Conservation (phyloP, 75 land plant species). For the Pseudotsuga menziesii region DNA sequence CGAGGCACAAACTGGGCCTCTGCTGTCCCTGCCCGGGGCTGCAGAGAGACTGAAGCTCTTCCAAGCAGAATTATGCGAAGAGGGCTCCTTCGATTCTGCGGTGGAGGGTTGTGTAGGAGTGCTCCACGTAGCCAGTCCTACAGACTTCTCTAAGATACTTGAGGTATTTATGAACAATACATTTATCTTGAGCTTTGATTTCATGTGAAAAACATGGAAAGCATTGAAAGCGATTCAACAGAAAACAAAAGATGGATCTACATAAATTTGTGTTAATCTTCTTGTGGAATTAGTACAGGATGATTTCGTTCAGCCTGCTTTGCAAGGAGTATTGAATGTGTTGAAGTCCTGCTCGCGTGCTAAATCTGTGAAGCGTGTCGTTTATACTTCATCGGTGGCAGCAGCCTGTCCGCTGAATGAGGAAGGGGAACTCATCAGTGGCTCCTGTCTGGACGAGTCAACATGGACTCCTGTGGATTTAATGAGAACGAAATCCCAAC, state of each 20-base stretch:
- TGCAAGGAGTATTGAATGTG: neutral
- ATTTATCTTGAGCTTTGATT: too few species aligned
- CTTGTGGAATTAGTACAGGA: neutral
- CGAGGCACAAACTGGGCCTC: constrained; percentile 16
- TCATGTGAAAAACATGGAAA: too few species aligned
- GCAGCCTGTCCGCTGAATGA: neutral
- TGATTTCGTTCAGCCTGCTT: neutral
- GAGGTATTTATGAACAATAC: neutral
- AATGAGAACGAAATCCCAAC: neutral
- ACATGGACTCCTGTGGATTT: neutral
- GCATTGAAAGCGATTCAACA: too few species aligned
- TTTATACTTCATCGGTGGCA: neutral
- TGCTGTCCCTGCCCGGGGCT: constrained; percentile 29
- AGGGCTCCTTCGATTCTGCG: constrained; percentile 38
- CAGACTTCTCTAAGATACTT: neutral
- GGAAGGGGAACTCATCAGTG: neutral
- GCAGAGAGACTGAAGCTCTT: constrained; percentile 27
- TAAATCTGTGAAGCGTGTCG: neutral
- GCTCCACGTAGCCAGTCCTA: constrained; percentile 31
- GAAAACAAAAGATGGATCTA: too few species aligned
- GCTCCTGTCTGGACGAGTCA: neutral
- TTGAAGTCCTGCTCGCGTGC: neutral
- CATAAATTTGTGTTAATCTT: too few species aligned
- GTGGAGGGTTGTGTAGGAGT: constrained; percentile 28
- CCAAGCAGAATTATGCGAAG: constrained; percentile 27